Percentiles rank a stretch among this genome's conserved stretches.
phyloP scores from a whole-genome alignment of 202 grass and related monocot species.

The Saccharum hybrid region DNA sequence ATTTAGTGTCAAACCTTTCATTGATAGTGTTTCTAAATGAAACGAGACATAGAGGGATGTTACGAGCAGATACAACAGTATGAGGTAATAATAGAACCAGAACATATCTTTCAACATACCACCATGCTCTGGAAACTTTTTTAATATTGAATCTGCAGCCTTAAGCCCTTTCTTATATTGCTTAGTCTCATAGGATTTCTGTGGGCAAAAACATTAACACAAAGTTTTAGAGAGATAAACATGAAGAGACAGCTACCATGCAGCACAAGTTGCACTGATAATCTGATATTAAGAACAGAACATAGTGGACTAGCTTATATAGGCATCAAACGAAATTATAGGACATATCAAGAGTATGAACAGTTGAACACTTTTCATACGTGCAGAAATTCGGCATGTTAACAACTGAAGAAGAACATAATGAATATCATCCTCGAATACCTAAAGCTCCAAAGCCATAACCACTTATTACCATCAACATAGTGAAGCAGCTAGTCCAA shows the following conservation, averaged over 20 bases:
- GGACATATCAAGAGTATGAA: background rate
- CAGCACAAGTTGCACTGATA: constrained; percentile 4
- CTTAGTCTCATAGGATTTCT: constrained; percentile 99
- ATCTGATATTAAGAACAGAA: constrained; percentile 12
- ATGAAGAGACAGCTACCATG: constrained; percentile 4
- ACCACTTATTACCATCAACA: background rate
- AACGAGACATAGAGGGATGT: constrained; percentile 4
- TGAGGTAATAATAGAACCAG: background rate
- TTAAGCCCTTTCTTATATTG: constrained; percentile 99
- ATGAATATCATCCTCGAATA: constrained; percentile 28
- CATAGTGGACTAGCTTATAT: background rate
- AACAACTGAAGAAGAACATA: background rate
- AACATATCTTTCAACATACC: constrained; percentile 59
- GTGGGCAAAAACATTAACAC: constrained; percentile 34
- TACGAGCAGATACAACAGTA: constrained; percentile 33
- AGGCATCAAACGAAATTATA: background rate
- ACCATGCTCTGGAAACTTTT: constrained; percentile 98
- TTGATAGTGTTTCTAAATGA: constrained; percentile 93
- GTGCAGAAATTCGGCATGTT: background rate
- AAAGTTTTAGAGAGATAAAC: constrained; percentile 27
- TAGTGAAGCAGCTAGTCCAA: background rate
- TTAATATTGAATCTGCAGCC: constrained; percentile 97
- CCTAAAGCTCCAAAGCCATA: background rate
- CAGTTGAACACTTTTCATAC: background rate
- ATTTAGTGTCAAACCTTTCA: constrained; percentile 99